Percentiles rank a stretch among this genome's conserved stretches.
Conservation (phyloP, 1,284 basidiomycete species). For the Phellopilus nigrolimitatus region DNA sequence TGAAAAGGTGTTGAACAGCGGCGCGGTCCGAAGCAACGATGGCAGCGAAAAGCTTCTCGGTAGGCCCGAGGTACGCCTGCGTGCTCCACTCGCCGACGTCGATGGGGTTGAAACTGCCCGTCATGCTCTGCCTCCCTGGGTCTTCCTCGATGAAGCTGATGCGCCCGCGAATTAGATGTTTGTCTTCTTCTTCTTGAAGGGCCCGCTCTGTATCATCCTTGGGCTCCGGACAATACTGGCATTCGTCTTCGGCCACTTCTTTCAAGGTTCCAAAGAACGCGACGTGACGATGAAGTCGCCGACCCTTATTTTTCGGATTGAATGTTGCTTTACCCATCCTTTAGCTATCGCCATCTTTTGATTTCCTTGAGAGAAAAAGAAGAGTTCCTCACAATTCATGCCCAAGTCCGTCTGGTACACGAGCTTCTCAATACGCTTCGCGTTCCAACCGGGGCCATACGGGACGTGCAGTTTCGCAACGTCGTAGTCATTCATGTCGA, state of each 20-base stretch:
- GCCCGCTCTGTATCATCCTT: conserved; percentile 46
- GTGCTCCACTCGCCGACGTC: conserved; percentile 60
- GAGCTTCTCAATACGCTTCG: conserved; percentile 51
- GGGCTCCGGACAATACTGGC: conserved; percentile 51
- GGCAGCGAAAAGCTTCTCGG: conserved; percentile 49
- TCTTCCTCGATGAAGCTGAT: conserved; percentile 53
- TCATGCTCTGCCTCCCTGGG: conserved; percentile 54
- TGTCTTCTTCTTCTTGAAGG: conserved; percentile 47
- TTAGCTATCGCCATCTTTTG: neutral
- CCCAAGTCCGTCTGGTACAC: conserved; percentile 52
- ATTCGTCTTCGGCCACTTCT: conserved; percentile 56
- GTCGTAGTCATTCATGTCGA: conserved; percentile 59
- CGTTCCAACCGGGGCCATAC: conserved; percentile 59
- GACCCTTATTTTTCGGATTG: conserved; percentile 55
- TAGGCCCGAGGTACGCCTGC: conserved; percentile 50
- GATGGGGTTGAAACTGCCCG: conserved; percentile 60
- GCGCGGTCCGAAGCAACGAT: conserved; percentile 40
- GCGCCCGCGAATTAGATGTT: conserved; percentile 47
- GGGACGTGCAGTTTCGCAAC: conserved; percentile 53
- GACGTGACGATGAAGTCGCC: conserved; percentile 56
- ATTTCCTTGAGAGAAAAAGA: neutral
- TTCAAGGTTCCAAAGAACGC: conserved; percentile 56
- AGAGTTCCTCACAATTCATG: conserved; percentile 62
- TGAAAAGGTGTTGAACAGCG: conserved; percentile 36
- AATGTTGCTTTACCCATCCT: conserved; percentile 46